Conservation (phyloP, 768 basidiomycete genomes). For the Clitopilus passeckerianus region DNA sequence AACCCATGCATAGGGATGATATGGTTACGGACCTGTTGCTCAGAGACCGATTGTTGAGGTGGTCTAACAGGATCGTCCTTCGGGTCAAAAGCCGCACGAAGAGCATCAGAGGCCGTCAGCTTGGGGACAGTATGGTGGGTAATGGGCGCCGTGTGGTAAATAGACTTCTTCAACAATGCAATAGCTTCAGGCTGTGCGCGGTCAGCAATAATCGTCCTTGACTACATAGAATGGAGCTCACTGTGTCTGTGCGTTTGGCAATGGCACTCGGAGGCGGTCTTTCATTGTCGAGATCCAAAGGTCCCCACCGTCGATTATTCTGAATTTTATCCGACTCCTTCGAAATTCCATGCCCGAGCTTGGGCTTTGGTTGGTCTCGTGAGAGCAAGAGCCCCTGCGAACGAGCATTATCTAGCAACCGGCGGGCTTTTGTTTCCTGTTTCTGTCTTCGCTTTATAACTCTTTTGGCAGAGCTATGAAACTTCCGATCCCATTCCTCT, state of each 20-base stretch:
- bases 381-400: conserved; percentile 36
- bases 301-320: conserved; percentile 42
- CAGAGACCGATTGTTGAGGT: conserved; percentile 52
- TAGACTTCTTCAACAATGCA: conserved; percentile 49
- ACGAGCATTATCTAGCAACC: conserved; percentile 38
- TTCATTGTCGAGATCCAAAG: conserved; percentile 61
- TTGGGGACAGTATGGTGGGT: conserved; percentile 51
- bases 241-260: conserved; percentile 65
- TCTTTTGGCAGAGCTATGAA: conserved; percentile 30
- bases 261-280: conserved; percentile 69
- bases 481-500: conserved; percentile 56
- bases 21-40: conserved; percentile 40
- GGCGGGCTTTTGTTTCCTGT: conserved; percentile 39
- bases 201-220: not conserved
- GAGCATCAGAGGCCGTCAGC: conserved; percentile 34
- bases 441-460: conserved; percentile 39
- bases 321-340: conserved; percentile 13
- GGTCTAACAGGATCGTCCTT: conserved; percentile 41
- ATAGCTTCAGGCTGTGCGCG: conserved; percentile 43
- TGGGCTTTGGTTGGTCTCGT: conserved; percentile 3
- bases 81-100: conserved; percentile 46
- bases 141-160: conserved; percentile 49
- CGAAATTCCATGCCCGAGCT: not conserved
- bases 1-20: conserved; percentile 48
- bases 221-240: conserved; percentile 16